phyloP scores from a whole-genome alignment of 208 protist species.

The Entamoeba nuttalli region DNA sequence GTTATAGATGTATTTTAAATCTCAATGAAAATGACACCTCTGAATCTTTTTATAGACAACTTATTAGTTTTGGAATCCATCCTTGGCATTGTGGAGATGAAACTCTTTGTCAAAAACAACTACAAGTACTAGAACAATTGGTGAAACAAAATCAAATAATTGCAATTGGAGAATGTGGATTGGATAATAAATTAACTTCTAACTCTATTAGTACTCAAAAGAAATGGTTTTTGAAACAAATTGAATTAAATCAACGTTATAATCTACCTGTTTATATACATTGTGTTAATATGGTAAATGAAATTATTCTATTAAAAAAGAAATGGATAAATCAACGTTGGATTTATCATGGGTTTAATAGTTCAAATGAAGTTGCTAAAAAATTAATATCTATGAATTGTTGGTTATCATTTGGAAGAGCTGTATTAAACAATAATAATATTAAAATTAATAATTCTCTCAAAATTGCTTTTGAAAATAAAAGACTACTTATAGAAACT shows the following conservation, averaged over 20 bases:
- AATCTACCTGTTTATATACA: background rate
- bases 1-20: too few relatives aligned
- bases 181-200: background rate
- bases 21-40: too few relatives aligned
- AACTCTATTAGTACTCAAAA: background rate
- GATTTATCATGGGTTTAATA: background rate
- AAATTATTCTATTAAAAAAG: background rate
- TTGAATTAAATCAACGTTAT: background rate
- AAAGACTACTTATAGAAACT: background rate
- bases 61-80: background rate
- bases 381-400: background rate
- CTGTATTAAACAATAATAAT: background rate
- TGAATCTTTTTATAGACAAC: background rate
- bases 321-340: background rate
- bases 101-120: background rate
- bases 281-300: background rate
- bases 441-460: background rate
- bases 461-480: background rate
- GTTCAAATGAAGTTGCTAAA: background rate
- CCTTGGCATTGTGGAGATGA: background rate
- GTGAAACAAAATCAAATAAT: background rate
- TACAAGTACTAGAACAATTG: background rate
- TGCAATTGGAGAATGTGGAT: background rate
- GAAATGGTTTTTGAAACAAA: background rate
- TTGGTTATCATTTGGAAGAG: background rate